phyloP scores from a whole-genome alignment of 164 flowering plant genomes.

The Platanus orientalis region DNA sequence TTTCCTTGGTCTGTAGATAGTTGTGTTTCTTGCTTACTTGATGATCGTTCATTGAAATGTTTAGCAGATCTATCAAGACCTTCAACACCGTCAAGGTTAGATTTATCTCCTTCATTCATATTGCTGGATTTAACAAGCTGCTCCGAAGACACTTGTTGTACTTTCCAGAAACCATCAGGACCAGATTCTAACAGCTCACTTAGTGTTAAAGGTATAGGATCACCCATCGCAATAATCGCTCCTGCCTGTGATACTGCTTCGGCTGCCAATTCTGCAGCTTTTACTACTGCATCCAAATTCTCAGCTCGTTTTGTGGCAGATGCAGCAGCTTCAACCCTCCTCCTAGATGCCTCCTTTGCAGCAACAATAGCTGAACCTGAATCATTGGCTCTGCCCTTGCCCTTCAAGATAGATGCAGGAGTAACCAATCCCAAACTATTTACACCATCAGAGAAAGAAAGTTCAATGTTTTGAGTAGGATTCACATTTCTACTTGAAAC shows the following conservation, averaged over 20 bases:
- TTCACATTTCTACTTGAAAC: slow-evolving; percentile 19
- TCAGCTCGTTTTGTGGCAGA: slow-evolving; percentile 86
- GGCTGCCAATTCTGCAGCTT: slow-evolving; percentile 93
- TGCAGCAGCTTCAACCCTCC: slow-evolving; percentile 82
- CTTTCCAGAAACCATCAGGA: slow-evolving; percentile 64
- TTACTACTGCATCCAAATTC: slow-evolving; percentile 85
- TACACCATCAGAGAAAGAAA: slow-evolving; percentile 23
- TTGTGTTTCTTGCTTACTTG: slow-evolving; percentile 22
- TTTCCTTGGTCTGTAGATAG: slow-evolving; percentile 5
- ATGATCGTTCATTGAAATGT: slow-evolving; percentile 19
- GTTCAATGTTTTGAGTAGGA: slow-evolving; percentile 19
- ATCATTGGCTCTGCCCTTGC: slow-evolving; percentile 31
- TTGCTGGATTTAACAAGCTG: slow-evolving; percentile 22
- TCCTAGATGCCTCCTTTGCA: slow-evolving; percentile 77
- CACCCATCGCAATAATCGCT: slow-evolving; percentile 77
- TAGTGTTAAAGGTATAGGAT: slow-evolving; percentile 56
- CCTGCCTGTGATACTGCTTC: slow-evolving; percentile 96
- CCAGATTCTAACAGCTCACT: slow-evolving; percentile 59
- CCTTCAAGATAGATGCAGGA: slow-evolving; percentile 58
- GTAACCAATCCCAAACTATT: slow-evolving; percentile 40
- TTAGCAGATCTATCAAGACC: slow-evolving; percentile 14
- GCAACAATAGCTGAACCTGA: slow-evolving; percentile 59
- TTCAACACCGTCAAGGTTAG: slow-evolving; percentile 12
- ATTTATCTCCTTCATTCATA: slow-evolving; percentile 11
- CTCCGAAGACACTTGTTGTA: slow-evolving; percentile 21